Base-by-base conservation (phyloP, 2,329 filamentous ascomycete species). In the Hypoxylon sp. region DNA sequence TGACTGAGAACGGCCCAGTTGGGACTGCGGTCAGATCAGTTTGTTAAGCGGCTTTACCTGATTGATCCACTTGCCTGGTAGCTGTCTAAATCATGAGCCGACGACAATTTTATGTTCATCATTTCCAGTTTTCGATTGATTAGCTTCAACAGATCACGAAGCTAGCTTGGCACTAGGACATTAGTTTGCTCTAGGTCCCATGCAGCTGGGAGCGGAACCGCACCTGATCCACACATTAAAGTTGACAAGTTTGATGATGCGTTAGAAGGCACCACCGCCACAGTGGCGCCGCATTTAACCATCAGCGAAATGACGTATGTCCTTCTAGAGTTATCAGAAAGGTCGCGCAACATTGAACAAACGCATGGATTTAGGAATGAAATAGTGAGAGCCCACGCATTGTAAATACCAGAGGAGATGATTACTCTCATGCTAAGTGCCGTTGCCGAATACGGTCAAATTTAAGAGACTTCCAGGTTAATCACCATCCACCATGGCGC, bases 1-100 rank as follows among this genome's bases (percentile, higher is more conserved):
- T 12, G 39, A 54, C 45, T 14, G 11, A 37, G 41, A 55, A 53
- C 56, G 8, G 8, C 23, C 21, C 43, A 51, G 41, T 43, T 46
- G 47, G 61, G 64, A 60, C 30, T 11, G 3, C 21, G 14, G 16
- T 12, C 23, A 67, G 51, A 63, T 57, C 60, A 57, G 51, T 19
- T 56, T 27, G 47, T 27, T 56, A 11, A 19, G 39, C 25, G 54
- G 53, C 47, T 11, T 25, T 58, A n/a, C 60, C 30, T 19, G 11
- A 46, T 32, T 56, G 5, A 32, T 1, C 4, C 29, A 9, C 14
- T 47, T 39, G 27, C 43, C 47, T 30, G 21, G n/a, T 50, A 52
- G 73, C 77, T 2, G 65, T 37, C 29, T 30, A 3, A 30, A 30
- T 30, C n/a, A n/a, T n/a, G n/a, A n/a, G n/a, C n/a, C n/a, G n/a